phyloP scores from a whole-genome alignment of 2,329 filamentous ascomycete species.

The Pyricularia sp. region DNA sequence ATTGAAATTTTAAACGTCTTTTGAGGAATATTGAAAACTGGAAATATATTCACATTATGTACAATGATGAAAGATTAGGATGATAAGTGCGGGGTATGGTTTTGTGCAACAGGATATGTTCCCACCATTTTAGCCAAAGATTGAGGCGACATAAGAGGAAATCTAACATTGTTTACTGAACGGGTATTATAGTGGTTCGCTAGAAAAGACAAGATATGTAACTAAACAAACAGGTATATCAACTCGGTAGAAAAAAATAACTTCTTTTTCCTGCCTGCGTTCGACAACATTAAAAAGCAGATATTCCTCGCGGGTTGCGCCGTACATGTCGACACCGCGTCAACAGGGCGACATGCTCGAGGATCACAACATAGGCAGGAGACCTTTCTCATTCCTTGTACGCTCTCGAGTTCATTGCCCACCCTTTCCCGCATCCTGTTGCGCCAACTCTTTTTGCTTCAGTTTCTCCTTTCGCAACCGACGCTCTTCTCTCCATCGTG shows the following conservation, averaged over 20 bases:
- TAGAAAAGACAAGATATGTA: neutral
- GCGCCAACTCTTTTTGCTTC: slow-evolving; percentile 17
- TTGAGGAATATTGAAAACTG: neutral
- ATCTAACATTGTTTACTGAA: neutral
- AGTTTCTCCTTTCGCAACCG: slow-evolving; percentile 15
- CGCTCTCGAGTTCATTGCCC: neutral
- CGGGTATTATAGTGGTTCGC: neutral
- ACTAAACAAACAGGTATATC: too few species aligned
- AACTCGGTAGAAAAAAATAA: neutral
- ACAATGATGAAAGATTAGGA: neutral
- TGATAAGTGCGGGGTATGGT: neutral
- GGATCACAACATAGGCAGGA: neutral
- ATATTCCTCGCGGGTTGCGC: neutral
- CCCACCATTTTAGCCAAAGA: too few species aligned
- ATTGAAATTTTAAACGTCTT: neutral
- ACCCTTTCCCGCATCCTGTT: slow-evolving; percentile 5
- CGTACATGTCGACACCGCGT: neutral
- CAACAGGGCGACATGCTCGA: neutral
- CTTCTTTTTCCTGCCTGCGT: neutral
- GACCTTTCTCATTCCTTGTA: neutral
- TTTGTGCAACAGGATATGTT: neutral
- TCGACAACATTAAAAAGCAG: neutral
- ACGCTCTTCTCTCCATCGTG: slow-evolving; percentile 31
- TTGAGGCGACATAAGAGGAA: too few species aligned
- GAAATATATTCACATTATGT: neutral